Base-by-base conservation (phyloP, 768 basidiomycete genomes). In the Lentinula lateritia region DNA sequence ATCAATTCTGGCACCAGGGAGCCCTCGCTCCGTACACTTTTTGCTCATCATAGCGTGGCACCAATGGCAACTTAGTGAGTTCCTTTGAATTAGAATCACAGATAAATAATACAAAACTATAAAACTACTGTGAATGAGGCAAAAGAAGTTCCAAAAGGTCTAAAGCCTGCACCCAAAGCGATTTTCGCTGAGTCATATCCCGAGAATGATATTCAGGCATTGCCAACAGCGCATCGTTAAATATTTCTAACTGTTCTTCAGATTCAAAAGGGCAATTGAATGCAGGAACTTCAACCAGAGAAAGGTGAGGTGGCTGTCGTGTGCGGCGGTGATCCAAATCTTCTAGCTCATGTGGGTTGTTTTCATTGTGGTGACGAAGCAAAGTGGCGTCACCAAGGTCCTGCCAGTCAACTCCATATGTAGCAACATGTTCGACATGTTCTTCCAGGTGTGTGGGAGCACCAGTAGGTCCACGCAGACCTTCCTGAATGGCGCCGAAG, bases 401-500 rank as follows among this genome's bases (percentile, higher is more conserved):
- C 6, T 57, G 20, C 63, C 63, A 64, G 23, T 61, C 52, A 3
- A 61, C 54, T 2, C 63, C 61, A 56, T 61, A 64, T 28, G 28
- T 28, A 28, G 28, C 28, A 28, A 28, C 28, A 28, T 28, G 28
- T 28, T 28, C 28, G 28, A 28, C 3, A 28, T 28, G 3, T 28
- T 28, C 28, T 28, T 28, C 28, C 28, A 28, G 28, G 28, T 28
- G 28, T 28, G 28, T 3, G 3, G 3, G 28, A 28, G 28, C 6
- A 13, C 10, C 1, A 13, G 5, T 8, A 58, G 8, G n/a, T 58
- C 46, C 9, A 28, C 65, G 43, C 2, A 58, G 41, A 4, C 66
- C 67, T 16, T 67, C 35, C 55, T 64, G 52, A 0, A 66, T 6
- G 9, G 53, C 13, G 1, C 63, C 64, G 36, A 68, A 68, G 10